Evolutionary conservation across 306 rosid genomes (phyloP).

Genomic region (Dryas drummondii): DNA sequence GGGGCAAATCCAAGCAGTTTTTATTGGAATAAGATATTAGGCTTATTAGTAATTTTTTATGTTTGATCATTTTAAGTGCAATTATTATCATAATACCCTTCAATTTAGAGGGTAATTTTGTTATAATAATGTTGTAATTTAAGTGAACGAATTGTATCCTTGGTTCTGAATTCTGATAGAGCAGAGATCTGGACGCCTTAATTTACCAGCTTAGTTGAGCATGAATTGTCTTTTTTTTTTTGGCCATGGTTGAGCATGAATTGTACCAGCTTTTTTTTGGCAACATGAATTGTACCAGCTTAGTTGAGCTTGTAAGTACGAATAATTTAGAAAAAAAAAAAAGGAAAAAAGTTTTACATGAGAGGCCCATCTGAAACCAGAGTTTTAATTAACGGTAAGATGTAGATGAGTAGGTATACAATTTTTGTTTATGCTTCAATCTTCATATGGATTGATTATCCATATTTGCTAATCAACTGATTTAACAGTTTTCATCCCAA

Average conservation of each 20-base stretch:
- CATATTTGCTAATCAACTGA: no score
- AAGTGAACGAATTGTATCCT: not conserved
- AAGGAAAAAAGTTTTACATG: no score
- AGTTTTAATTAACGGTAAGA: no score
- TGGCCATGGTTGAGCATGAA: no score
- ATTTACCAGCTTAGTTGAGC: not conserved
- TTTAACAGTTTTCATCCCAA: no score
- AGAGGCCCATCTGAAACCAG: no score
- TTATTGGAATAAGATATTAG: slow-evolving; percentile 13
- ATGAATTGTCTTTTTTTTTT: no score
- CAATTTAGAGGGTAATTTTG: slow-evolving; percentile 20
- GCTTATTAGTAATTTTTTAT: not conserved
- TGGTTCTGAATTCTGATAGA: not conserved
- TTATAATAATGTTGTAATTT: not conserved
- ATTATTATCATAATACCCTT: not conserved
- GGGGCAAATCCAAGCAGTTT: slow-evolving; percentile 7
- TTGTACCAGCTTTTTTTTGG: no score
- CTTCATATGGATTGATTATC: not conserved
- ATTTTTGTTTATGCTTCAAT: no score
- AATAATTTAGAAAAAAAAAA: no score
- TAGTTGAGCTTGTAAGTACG: not conserved
- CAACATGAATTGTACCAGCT: not conserved
- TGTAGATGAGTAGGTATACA: not conserved
- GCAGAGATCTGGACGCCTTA: not conserved
- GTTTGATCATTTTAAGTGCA: slow-evolving; percentile 1